Conservation (phyloP, 2,329 filamentous ascomycete genomes). For the Talaromyces islandicus region DNA sequence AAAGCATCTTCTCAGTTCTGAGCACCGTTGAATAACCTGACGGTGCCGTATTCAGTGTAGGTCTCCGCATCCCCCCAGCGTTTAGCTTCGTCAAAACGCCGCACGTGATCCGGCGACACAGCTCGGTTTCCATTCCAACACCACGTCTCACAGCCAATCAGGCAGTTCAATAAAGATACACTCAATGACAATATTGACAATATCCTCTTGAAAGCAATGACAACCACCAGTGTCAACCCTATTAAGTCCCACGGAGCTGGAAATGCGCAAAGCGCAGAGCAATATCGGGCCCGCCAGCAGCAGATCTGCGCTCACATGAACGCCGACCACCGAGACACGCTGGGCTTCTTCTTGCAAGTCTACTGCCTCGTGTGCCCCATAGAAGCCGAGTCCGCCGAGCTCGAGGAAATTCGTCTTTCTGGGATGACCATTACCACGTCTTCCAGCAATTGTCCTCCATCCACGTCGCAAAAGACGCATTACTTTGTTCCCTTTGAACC, state of each 20-base stretch:
- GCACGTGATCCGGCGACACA: background rate
- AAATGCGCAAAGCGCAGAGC: background rate
- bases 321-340: constrained; percentile 66
- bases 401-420: constrained; percentile 61
- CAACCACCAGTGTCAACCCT: background rate
- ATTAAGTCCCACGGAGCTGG: background rate
- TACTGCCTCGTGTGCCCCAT: constrained; percentile 55
- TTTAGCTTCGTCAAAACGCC: background rate
- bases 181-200: background rate
- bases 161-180: background rate
- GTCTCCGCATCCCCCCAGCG: too few species aligned
- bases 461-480: constrained; percentile 25
- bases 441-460: constrained; percentile 15
- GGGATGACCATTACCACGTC: constrained; percentile 55
- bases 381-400: constrained; percentile 51
- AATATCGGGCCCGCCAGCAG: constrained; percentile 37
- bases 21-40: too few species aligned
- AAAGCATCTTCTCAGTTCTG: too few species aligned
- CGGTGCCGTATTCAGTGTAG: too few species aligned
- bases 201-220: background rate
- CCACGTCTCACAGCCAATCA: background rate
- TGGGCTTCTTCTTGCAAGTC: constrained; percentile 71
- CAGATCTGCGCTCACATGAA: constrained; percentile 84
- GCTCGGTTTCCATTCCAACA: background rate
- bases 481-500: constrained; percentile 61